Evolutionary conservation across 768 basidiomycete genomes (phyloP).

Genomic region (Tricholoma saponaceum): DNA sequence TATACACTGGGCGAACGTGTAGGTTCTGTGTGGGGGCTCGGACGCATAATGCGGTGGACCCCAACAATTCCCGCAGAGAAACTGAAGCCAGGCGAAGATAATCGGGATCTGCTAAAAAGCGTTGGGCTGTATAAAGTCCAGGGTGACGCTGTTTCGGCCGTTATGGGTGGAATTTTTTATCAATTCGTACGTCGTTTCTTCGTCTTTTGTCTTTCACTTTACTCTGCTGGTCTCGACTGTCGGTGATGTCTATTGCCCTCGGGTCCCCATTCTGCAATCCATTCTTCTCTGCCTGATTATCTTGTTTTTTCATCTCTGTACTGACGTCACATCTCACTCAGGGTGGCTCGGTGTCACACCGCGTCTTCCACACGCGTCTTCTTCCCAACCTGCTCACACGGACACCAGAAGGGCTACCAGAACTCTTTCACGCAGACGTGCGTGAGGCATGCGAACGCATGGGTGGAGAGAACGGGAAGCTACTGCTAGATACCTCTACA

Average conservation of each 20-base stretch:
- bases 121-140: constrained; percentile 76
- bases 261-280: neutral
- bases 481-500: constrained; percentile 18
- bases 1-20: constrained; percentile 71
- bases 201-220: neutral
- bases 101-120: constrained; percentile 37
- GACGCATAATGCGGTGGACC: constrained; percentile 71
- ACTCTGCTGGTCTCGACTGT: neutral
- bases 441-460: constrained; percentile 39
- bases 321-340: constrained; percentile 11
- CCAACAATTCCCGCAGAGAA: constrained; percentile 45
- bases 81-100: constrained; percentile 24
- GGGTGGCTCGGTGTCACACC: constrained; percentile 46
- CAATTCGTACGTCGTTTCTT: constrained; percentile 65
- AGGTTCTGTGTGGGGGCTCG: constrained; percentile 71
- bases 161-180: constrained; percentile 73
- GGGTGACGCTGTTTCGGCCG: constrained; percentile 72
- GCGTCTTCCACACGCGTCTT: constrained; percentile 46
- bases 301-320: constrained; percentile 1
- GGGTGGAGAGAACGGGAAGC: constrained; percentile 41
- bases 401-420: constrained; percentile 35
- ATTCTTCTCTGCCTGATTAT: constrained; percentile 3
- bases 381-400: constrained; percentile 37
- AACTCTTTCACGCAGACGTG: constrained; percentile 46
- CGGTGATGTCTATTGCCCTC: neutral